Evolutionary conservation across 139 green algal genomes (phyloP).

Genomic region (Coelastrella sp.): DNA sequence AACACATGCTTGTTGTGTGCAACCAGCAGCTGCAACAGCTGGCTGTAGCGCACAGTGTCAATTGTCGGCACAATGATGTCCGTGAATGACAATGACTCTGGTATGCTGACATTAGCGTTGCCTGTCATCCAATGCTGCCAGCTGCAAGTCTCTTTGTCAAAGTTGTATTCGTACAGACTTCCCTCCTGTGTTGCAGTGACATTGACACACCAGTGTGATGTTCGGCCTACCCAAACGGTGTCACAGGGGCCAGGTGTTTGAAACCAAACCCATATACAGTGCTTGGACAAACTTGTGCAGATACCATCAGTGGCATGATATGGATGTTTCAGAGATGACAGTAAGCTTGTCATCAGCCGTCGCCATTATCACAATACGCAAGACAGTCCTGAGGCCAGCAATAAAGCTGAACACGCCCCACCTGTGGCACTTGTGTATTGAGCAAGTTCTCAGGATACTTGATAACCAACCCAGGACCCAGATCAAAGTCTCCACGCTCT

Average conservation of each 20-base stretch:
- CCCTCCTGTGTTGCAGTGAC: constrained; percentile 50
- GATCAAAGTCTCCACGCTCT: constrained; percentile 48
- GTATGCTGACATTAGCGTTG: constrained; percentile 41
- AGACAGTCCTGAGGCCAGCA: no score
- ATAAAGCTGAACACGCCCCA: neutral
- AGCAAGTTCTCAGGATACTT: constrained; percentile 30
- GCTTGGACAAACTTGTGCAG: neutral
- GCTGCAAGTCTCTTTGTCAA: constrained; percentile 67
- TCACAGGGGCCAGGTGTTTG: no score
- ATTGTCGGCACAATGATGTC: constrained; percentile 83
- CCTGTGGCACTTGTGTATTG: neutral
- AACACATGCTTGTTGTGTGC: constrained; percentile 75
- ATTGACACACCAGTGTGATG: neutral
- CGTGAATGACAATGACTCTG: constrained; percentile 68
- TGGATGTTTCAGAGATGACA: neutral
- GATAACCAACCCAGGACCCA: constrained; percentile 39
- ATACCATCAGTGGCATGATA: no score
- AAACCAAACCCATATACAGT: no score
- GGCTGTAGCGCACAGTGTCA: constrained; percentile 77
- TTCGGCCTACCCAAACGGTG: no score
- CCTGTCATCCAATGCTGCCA: constrained; percentile 80
- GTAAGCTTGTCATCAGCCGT: no score
- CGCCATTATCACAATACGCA: no score
- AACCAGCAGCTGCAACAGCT: constrained; percentile 73
- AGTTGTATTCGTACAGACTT: constrained; percentile 81